Percentiles rank a stretch among this genome's conserved stretches.
phyloP scores from a whole-genome alignment of 306 rosid genomes.

The Begonia loranthoides region DNA sequence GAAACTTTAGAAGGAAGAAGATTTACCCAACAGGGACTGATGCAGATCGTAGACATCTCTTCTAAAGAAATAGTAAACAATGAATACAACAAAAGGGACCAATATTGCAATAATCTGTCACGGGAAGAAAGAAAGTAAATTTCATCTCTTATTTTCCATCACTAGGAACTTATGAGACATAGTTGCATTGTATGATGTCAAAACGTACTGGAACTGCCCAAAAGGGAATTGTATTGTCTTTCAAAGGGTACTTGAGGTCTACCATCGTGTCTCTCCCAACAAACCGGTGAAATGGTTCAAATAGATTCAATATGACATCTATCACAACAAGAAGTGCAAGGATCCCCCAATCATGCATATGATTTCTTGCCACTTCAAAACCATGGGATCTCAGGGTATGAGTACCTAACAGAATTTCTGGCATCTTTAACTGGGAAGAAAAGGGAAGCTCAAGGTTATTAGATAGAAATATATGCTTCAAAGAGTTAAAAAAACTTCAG shows the following conservation, averaged over 20 bases:
- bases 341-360: conserved; percentile 53
- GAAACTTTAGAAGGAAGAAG: background rate
- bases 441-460: too few species aligned
- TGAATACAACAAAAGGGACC: conserved; percentile 30
- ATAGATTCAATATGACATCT: conserved; percentile 30
- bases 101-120: conserved; percentile 42
- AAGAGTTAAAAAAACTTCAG: too few species aligned
- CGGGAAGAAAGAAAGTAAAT: conserved; percentile 2
- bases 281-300: conserved; percentile 53
- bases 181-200: background rate
- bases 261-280: conserved; percentile 45
- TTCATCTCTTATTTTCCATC: background rate
- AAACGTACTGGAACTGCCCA: conserved; percentile 57
- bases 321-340: conserved; percentile 40
- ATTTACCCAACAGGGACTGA: conserved; percentile 6
- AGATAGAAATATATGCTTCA: too few species aligned
- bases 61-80: conserved; percentile 9
- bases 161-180: background rate
- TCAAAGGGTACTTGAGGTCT: conserved; percentile 45
- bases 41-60: conserved; percentile 6
- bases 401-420: conserved; percentile 36
- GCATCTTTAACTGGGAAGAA: conserved; percentile 19
- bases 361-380: conserved; percentile 29
- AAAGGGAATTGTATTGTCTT: conserved; percentile 41
- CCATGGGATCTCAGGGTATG: conserved; percentile 62